Percentiles rank a stretch among this genome's conserved stretches.
Evolutionary conservation across 2,329 filamentous ascomycete genomes (phyloP).

Genomic region (Cladophialophora chaetospira): DNA sequence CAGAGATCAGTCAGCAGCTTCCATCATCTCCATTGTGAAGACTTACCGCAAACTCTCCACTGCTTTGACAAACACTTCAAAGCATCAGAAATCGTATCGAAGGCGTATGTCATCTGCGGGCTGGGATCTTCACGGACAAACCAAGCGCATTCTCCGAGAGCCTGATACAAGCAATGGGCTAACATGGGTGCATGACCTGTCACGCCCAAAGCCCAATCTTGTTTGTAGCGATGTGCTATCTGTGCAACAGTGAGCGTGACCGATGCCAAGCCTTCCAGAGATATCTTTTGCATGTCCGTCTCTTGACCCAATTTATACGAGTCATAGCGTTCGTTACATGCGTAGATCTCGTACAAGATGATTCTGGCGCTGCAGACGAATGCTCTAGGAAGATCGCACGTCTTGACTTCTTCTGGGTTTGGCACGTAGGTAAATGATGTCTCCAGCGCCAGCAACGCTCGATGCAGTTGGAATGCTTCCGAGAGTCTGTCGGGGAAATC

Average conservation of each 20-base stretch:
- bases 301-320: not conserved
- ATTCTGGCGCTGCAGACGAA: slow-evolving; percentile 5
- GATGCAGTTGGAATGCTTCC: slow-evolving; percentile 14
- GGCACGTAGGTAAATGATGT: not conserved
- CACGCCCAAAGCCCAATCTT: not conserved
- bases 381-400: slow-evolving; percentile 1
- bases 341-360: slow-evolving; percentile 11
- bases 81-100: slow-evolving; percentile 1
- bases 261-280: slow-evolving; percentile 6
- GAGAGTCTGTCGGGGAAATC: not conserved
- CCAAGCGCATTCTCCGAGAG: slow-evolving; percentile 3
- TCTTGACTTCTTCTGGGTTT: not conserved
- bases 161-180: slow-evolving; percentile 4
- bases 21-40: not conserved
- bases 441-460: not conserved
- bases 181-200: not conserved
- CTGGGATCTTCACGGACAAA: not conserved
- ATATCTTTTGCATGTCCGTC: slow-evolving; percentile 15
- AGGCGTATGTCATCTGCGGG: not conserved
- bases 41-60: slow-evolving; percentile 10
- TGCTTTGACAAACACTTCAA: slow-evolving; percentile 1
- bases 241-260: not conserved
- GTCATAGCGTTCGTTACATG: slow-evolving; percentile 12
- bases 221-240: not conserved
- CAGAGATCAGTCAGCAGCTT: not conserved